phyloP scores from a whole-genome alignment of 148 eudicot genomes.

The Vaccinium vitisidaea region DNA sequence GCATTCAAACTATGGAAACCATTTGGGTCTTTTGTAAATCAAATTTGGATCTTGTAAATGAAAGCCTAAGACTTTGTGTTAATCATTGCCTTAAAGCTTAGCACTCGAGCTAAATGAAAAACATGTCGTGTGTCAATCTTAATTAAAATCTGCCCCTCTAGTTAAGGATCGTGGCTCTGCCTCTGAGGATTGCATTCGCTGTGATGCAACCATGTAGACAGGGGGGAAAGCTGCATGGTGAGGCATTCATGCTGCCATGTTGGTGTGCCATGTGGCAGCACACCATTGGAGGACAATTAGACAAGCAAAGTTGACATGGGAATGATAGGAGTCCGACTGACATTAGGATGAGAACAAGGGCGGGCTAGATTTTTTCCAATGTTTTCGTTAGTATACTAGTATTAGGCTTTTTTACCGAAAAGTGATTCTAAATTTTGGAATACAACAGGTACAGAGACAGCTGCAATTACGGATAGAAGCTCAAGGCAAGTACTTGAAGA shows the following conservation, averaged over 20 bases:
- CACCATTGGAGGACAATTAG: neutral
- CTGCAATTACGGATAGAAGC: constrained; percentile 69
- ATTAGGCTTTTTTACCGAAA: neutral
- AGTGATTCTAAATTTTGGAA: neutral
- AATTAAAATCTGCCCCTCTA: neutral
- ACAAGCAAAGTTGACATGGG: neutral
- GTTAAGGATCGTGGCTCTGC: neutral
- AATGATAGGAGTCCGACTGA: neutral
- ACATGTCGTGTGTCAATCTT: neutral
- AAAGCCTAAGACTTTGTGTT: neutral
- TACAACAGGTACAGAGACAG: constrained; percentile 59
- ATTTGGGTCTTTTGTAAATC: neutral
- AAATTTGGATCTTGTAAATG: neutral
- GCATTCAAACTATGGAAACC: neutral
- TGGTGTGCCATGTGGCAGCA: neutral
- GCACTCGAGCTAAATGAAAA: too few relatives aligned
- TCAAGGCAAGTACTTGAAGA: constrained; percentile 56
- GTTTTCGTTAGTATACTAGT: neutral
- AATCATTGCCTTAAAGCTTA: neutral
- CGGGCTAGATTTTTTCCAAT: neutral
- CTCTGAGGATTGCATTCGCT: too few relatives aligned
- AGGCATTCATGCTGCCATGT: neutral
- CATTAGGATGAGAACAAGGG: neutral
- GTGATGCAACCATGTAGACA: neutral
- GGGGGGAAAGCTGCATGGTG: neutral